These are phyloP conservation scores for Tulasnella sp. DNA, from an alignment of 768 basidiomycete species.

Conservation along the genomic window DNA sequence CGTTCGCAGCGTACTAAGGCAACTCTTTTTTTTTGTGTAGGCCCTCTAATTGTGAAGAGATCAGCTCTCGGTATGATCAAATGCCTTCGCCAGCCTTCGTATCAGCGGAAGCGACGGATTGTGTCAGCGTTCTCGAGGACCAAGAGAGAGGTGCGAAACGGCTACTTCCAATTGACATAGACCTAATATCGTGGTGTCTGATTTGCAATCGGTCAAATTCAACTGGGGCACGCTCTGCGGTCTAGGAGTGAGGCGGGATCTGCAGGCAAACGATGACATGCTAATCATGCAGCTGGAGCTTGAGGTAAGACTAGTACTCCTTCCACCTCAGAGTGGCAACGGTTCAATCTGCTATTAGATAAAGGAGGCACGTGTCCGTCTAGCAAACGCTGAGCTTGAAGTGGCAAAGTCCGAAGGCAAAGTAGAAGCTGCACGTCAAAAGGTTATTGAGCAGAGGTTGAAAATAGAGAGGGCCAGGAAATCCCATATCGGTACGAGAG, in stretches of 20 bases:
- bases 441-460: neutral
- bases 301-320: neutral
- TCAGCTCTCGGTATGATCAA: too few relatives aligned
- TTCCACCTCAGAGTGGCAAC: neutral
- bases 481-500: neutral
- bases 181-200: too few relatives aligned
- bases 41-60: too few relatives aligned
- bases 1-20: too few relatives aligned
- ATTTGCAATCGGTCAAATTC: too few relatives aligned
- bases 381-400: neutral
- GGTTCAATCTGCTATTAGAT: neutral
- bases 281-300: neutral
- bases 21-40: too few relatives aligned
- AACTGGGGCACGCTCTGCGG: too few relatives aligned
- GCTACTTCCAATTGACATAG: too few relatives aligned
- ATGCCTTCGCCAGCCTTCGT: too few relatives aligned
- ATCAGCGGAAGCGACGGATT: too few relatives aligned
- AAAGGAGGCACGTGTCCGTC: neutral
- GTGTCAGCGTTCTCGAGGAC: too few relatives aligned
- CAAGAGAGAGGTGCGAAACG: too few relatives aligned
- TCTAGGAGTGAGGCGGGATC: neutral
- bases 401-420: neutral
- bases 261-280: neutral
- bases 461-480: neutral
- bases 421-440: neutral